Evolutionary conservation across 139 green algal genomes (phyloP), one percentile per base, ranked within the genome.

Genomic region (Coelastrella sp.): DNA sequence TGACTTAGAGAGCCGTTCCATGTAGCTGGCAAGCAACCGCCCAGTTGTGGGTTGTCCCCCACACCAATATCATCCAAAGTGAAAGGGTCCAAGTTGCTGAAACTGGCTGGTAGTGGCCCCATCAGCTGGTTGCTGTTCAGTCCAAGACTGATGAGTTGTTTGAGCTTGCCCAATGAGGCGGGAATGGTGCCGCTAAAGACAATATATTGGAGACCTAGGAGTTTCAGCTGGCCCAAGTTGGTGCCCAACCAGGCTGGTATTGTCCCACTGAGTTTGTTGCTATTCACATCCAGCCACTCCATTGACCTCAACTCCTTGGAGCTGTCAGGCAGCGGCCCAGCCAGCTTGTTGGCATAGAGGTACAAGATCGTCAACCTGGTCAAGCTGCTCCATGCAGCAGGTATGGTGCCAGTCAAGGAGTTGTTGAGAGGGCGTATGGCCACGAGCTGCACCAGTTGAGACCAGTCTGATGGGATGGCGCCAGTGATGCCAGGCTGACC

Each of bases 381-480:
- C 20, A 72, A 22, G 6, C 8, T 20, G 35, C 76, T 35, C 79
- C 79, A 85, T 20, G 79, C 72, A 56, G 79, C 58, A 6, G 79
- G 79, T 6, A 85, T 27, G 57, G 22, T 85, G 79, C 79, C 79
- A 20, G 79, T 72, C 22, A 85, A 9, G 8, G 79, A 85, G 58
- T 7, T 85, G 58, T 27, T 72, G 11, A 5, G 14, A 0, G 72
- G 20, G 20, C 58, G 79, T 5, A 85, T 27, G 57, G 72, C 57
- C 56, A 8, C 57, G 0, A 85, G 22, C 22, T 68, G 20, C 6
- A 15, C 35, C 8, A 85, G 20, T 7, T 25, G 7, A 6, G 79
- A 85, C 79, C 79, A 85, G 79, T 73, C 79, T 78, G 70, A 24
- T 78, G 70, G 70, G 15, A 78, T 19, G 70, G 70, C 4, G 9